Evolutionary conservation across 257 asterid species (phyloP).

Genomic region (Solanum piurae): DNA sequence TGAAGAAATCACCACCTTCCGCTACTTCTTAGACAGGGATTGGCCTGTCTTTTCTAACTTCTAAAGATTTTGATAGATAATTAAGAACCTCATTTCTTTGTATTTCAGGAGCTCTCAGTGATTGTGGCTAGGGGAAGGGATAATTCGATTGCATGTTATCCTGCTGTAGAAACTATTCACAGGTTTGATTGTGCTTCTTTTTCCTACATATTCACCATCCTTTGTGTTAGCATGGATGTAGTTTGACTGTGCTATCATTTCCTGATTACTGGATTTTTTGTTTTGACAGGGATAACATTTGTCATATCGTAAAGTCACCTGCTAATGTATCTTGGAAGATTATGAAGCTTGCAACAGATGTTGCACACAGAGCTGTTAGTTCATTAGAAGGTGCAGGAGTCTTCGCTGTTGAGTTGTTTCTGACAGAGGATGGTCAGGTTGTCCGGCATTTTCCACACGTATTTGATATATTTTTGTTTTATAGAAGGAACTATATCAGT

Average conservation of each 20-base stretch:
- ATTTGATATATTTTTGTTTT: not conserved
- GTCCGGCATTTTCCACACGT: not conserved
- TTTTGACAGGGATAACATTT: constrained; percentile 72
- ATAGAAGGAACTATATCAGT: not conserved
- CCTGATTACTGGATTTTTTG: not conserved
- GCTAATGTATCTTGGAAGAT: constrained; percentile 77
- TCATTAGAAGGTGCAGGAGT: constrained; percentile 97
- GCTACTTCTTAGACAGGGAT: not conserved
- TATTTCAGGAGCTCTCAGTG: constrained; percentile 80
- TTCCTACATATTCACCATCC: not conserved
- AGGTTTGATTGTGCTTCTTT: constrained; percentile 30
- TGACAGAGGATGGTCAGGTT: constrained; percentile 91
- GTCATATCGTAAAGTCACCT: constrained; percentile 93
- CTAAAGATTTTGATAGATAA: not conserved
- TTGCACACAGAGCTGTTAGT: constrained; percentile 67
- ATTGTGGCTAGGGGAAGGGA: constrained; percentile 92
- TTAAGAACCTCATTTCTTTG: not conserved
- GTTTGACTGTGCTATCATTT: not conserved
- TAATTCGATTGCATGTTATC: constrained; percentile 47
- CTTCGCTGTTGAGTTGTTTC: constrained; percentile 85
- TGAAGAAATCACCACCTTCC: not conserved
- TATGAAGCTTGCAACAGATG: constrained; percentile 69
- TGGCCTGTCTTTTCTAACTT: not conserved
- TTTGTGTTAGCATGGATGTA: not conserved
- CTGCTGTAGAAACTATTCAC: constrained; percentile 91